Percentiles rank a stretch among this genome's conserved stretches.
Evolutionary conservation across 345 rosid species (phyloP).

Genomic region (thale cress (Arabidopsis thaliana)): TAIR10.1 NC_003075.7:16184501-16185000

Average conservation of each 20-base stretch:
- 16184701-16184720: not conserved
- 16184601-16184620: not conserved
- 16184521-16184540: no score
- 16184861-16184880: conserved; percentile 17
- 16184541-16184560: no score
- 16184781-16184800: conserved; percentile 36
- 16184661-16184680: not conserved
- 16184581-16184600: not conserved
- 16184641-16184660: not conserved
- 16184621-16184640: not conserved
- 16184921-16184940: not conserved
- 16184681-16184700: not conserved
- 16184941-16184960: conserved; percentile 19
- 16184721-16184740: not conserved
- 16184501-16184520: no score
- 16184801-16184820: conserved; percentile 35
- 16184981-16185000: conserved; percentile 10
- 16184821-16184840: conserved; percentile 29
- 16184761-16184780: conserved; percentile 32
- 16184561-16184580: no score
- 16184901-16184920: conserved; percentile 28
- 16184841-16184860: conserved; percentile 21
- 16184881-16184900: conserved; percentile 42
- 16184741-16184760: not conserved
- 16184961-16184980: conserved; percentile 45